Evolutionary conservation across 2,329 filamentous ascomycete species (phyloP).

Genomic region (Aureobasidium subglaciale): DNA sequence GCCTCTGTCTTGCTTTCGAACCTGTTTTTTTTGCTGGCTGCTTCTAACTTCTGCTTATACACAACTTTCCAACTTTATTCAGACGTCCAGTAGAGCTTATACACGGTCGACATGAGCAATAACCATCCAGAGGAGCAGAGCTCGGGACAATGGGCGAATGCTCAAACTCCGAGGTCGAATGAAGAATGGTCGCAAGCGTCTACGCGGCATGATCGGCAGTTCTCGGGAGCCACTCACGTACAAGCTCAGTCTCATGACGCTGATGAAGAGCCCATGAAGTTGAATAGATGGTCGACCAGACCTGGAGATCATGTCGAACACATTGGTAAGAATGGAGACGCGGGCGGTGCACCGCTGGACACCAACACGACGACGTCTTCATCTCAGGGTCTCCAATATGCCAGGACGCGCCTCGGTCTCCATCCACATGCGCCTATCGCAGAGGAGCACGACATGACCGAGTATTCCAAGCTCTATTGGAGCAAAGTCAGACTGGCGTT

Average conservation of each 20-base stretch:
- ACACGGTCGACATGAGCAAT: not conserved
- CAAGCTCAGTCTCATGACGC: not conserved
- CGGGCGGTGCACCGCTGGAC: constrained; percentile 1
- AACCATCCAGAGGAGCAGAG: constrained; percentile 1
- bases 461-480: constrained; percentile 33
- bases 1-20: not conserved
- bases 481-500: constrained; percentile 30
- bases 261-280: not conserved
- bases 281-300: constrained; percentile 7
- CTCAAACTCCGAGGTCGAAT: not conserved
- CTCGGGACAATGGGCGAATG: constrained; percentile 1
- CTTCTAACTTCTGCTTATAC: constrained; percentile 5
- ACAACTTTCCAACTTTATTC: not conserved
- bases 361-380: not conserved
- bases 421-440: constrained; percentile 35
- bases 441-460: constrained; percentile 34
- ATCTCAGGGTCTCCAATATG: constrained; percentile 13
- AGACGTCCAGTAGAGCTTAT: not conserved
- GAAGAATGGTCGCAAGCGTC: constrained; percentile 4
- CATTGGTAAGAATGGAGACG: not conserved
- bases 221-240: not conserved
- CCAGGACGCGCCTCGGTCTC: constrained; percentile 27
- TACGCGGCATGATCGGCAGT: not conserved
- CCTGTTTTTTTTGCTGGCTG: not conserved
- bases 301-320: constrained; percentile 9